Evolutionary conservation across 1,139 yeast species (phyloP), one percentile per base, ranked within the genome.

Genomic region (Zygotorulaspora mrakii): DNA sequence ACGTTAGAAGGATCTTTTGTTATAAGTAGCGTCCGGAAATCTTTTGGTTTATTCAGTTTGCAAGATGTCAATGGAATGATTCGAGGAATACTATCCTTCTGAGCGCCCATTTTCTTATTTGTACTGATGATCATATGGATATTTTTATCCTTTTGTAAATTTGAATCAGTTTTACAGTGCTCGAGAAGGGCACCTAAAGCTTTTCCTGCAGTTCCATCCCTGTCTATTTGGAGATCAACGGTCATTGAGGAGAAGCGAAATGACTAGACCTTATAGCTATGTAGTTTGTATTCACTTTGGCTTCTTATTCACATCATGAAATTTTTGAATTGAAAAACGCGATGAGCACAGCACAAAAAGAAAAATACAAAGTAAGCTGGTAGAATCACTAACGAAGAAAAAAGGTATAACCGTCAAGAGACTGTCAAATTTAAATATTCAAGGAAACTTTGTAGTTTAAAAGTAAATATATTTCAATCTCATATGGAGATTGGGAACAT

Each of bases 1-100:
- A 71, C 66, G 1, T 72, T 68, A 2, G 81, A 72, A 1, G 88
- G 87, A 54, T 82, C 88, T 50, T 80, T 82, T 5, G 88, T 79
- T 10, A 83, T 70, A 23, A 83, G 64, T 6, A 82, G 59, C 3
- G 82, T 72, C 22, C 77, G 67, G 42, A 73, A 66, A 22, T 70
- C 71, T 17, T 68, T 71, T 3, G 72, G 58, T 43, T 67, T 70
- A 48, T 69, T 74, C 42, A 76, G 61, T 31, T 52, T 59, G 40
- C 74, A 69, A 46, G 74, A 67, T 0, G 74, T 68, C n/a, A 83
- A 48, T 1, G 86, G 83, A 29, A 83, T 71, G 32, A 83, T 75
- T 47, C 89, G 64, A 3, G 89, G 87, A 1, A 76, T 70, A 47
- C 73, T 71, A 49, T 81, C 87, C 43, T 74, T 77, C 16, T 66